Base-by-base conservation (phyloP, 140 eudicot species). In the Senecio squalidus region DNA sequence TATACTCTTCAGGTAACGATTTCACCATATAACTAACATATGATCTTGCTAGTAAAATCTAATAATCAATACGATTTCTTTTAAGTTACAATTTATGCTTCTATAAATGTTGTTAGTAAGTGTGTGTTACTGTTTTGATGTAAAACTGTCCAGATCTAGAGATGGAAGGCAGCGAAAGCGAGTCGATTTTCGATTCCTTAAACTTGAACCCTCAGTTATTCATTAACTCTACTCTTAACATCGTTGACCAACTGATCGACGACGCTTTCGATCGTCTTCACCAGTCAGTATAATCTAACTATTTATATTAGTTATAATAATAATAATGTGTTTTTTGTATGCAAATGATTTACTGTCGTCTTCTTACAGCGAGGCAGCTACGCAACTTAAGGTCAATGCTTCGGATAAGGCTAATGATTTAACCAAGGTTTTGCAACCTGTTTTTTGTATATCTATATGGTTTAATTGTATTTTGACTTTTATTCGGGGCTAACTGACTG, bases 141-240 rank as follows among this genome's bases (percentile, higher is more conserved):
- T n/a, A n/a, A n/a, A n/a, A n/a, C n/a, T n/a, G 15, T 44, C 6
- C 50, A 44, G 50, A 44, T 44, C 9, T 51, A 36, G 6, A 51
- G 57, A 86, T 86, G 95, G 95, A 82, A 41, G 85, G 74, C 65
- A 79, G 82, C 45, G 89, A 80, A 58, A 81, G 84, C 74, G 84
- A 79, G 27, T 86, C 79, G 34, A 51, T 87, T 15, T 92, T 92
- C 64, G 79, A 81, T 41, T 81, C 96, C 28, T 33, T 83, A 23
- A 78, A 86, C 64, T 68, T 92, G 8, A 87, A 78, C 60, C 96
- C 98, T 11, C 85, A 81, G 64, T 79, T 78, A 45, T 87, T 92
- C 75, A 63, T 83, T 80, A 87, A 87, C 75, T 78, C 80, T 18
- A 69, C 72, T 52, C 72, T 78, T 62, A 86, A 86, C 45, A 63